A percentile compares a stretch with the other conserved stretches of the same genome.
Conservation (phyloP, 768 basidiomycete species). For the Agaricus bisporus region DNA sequence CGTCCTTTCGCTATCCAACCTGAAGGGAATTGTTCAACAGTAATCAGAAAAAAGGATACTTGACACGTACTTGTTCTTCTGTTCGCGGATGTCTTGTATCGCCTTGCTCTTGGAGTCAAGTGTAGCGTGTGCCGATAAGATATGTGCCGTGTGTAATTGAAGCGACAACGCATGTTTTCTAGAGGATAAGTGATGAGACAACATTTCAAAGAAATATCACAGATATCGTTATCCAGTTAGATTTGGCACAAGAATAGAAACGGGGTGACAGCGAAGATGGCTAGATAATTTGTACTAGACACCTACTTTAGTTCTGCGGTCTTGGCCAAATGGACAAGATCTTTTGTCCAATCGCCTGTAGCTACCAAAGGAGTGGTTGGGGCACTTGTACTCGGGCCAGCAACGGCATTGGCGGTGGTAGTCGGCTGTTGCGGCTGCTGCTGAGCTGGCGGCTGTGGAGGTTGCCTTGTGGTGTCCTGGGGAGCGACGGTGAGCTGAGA, state of each 20-base stretch:
- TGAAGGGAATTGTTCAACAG: constrained; percentile 19
- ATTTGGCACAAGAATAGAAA: not conserved
- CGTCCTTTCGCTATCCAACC: constrained; percentile 73
- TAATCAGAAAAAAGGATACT: not conserved
- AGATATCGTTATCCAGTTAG: no score
- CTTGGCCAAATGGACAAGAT: constrained; percentile 80
- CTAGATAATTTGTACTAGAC: not conserved
- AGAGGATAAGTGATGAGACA: constrained; percentile 1
- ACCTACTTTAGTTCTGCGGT: constrained; percentile 85
- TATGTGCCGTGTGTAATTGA: constrained; percentile 83
- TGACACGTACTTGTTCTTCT: constrained; percentile 68
- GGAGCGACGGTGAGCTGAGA: constrained; percentile 17
- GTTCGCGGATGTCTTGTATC: constrained; percentile 77
- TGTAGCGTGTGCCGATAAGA: constrained; percentile 75
- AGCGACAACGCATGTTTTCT: constrained; percentile 83
- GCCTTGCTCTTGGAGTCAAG: constrained; percentile 73
- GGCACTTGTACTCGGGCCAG: constrained; percentile 6
- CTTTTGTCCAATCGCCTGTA: constrained; percentile 82
- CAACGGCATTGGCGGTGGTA: constrained; percentile 22
- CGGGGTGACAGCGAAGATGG: not conserved
- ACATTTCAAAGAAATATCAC: constrained; percentile 1
- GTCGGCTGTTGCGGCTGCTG: constrained; percentile 15
- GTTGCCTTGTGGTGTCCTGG: constrained; percentile 24
- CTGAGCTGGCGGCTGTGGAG: constrained; percentile 16
- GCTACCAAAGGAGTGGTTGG: constrained; percentile 51